A percentile compares a stretch with the other conserved stretches of the same genome.
phyloP scores from a whole-genome alignment of 208 protist species.

The Balamuthia mandrillaris region DNA sequence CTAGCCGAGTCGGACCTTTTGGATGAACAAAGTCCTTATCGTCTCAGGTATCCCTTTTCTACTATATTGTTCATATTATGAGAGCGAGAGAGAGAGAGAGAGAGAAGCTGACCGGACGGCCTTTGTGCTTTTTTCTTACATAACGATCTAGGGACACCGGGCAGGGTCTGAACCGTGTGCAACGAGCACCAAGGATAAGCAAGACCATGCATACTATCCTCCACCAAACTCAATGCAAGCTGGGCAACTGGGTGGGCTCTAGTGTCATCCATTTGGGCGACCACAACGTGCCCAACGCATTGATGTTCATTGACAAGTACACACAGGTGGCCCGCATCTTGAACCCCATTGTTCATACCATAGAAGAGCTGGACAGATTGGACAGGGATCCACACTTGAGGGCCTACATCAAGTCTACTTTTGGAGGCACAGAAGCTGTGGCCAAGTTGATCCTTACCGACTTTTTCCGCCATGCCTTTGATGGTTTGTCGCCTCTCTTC shows the following conservation, averaged over 20 bases:
- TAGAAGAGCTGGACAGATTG: constrained; percentile 80
- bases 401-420: constrained; percentile 54
- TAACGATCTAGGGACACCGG: constrained; percentile 78
- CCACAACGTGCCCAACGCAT: constrained; percentile 92
- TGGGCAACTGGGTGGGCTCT: constrained; percentile 89
- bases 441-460: constrained; percentile 83
- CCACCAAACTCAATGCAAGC: constrained; percentile 70
- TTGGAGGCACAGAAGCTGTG: constrained; percentile 42
- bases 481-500: constrained; percentile 60
- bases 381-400: constrained; percentile 69
- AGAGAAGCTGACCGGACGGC: neutral
- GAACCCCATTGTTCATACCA: constrained; percentile 82
- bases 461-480: constrained; percentile 93
- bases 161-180: constrained; percentile 92
- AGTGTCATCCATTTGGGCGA: constrained; percentile 95
- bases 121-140: neutral
- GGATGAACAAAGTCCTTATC: constrained; percentile 48
- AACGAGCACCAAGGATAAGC: constrained; percentile 80
- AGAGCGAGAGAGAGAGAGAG: neutral
- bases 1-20: constrained; percentile 90
- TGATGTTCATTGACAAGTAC: constrained; percentile 98
- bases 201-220: constrained; percentile 80
- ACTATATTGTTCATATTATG: too few relatives aligned
- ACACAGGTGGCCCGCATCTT: constrained; percentile 90
- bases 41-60: constrained; percentile 41